A percentile compares a stretch with the other conserved stretches of the same genome.
These are phyloP conservation scores for Avena atlantica DNA, from an alignment of 176 grass and related monocot species.

Conservation along the genomic window DNA sequence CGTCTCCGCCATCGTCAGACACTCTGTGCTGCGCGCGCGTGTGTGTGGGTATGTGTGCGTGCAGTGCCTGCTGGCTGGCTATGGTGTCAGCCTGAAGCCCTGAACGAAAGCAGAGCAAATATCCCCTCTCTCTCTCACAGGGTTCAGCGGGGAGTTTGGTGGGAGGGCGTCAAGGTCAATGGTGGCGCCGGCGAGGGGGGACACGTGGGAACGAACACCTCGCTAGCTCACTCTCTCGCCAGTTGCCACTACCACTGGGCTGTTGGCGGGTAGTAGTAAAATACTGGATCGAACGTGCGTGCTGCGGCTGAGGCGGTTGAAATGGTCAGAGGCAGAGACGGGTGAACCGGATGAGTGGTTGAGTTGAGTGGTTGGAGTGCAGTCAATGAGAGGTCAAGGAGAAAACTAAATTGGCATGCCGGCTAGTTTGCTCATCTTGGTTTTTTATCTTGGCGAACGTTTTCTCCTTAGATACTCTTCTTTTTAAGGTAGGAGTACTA, in stretches of 20 bases:
- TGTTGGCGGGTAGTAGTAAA: no score
- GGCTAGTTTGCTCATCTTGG: no score
- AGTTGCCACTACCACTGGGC: neutral
- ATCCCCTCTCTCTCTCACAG: neutral
- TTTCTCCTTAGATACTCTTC: no score
- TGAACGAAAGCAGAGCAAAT: neutral
- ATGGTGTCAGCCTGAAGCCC: neutral
- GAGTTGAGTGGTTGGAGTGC: no score
- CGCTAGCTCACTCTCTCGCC: neutral
- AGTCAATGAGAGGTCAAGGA: no score
- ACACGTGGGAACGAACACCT: slow-evolving; percentile 6
- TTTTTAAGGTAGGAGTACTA: no score
- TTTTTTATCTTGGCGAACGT: no score
- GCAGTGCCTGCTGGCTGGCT: neutral
- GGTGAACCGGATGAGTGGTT: no score
- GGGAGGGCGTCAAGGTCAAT: neutral
- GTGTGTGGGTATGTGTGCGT: no score
- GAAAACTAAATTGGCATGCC: no score
- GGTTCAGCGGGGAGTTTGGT: neutral
- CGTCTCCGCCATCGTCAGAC: slow-evolving; percentile 48
- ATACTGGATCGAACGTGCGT: no score
- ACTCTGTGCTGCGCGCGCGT: neutral
- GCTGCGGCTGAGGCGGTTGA: neutral
- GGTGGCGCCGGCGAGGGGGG: neutral
- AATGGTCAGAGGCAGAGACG: neutral